Percentiles rank a stretch among this genome's conserved stretches.
Conservation (phyloP, 768 basidiomycete genomes). For the Phlebiopsis gigantea region DNA sequence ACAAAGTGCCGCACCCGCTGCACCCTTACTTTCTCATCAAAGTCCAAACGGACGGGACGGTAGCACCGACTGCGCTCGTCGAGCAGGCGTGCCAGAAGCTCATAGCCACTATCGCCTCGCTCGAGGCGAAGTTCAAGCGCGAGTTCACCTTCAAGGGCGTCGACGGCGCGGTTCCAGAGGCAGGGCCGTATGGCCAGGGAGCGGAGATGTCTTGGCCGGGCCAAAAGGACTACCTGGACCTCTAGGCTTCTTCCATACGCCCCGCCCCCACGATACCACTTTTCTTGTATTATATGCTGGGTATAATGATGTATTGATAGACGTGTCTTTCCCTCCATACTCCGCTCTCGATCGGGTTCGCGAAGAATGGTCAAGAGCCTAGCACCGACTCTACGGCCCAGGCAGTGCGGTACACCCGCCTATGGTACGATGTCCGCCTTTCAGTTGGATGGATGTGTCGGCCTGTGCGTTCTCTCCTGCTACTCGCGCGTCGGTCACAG, state of each 20-base stretch:
- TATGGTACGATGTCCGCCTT: too few species aligned
- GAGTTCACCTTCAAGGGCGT: slow-evolving; percentile 77
- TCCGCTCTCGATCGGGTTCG: too few species aligned
- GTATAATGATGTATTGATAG: neutral
- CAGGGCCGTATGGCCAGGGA: slow-evolving; percentile 25
- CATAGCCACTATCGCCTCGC: slow-evolving; percentile 52
- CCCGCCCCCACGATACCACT: neutral
- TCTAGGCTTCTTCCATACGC: slow-evolving; percentile 4
- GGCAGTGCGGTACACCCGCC: too few species aligned
- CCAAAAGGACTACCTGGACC: slow-evolving; percentile 14
- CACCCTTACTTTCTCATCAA: slow-evolving; percentile 94
- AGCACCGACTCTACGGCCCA: too few species aligned
- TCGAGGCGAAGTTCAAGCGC: slow-evolving; percentile 75
- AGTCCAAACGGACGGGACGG: slow-evolving; percentile 87
- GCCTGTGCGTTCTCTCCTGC: too few species aligned
- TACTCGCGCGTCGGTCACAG: too few species aligned
- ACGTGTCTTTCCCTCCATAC: neutral
- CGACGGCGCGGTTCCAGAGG: slow-evolving; percentile 19
- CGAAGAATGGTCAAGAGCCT: too few species aligned
- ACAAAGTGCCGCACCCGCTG: slow-evolving; percentile 96
- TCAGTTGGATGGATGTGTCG: too few species aligned
- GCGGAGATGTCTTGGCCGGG: slow-evolving; percentile 1
- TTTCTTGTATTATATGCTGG: slow-evolving; percentile 5
- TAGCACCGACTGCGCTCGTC: slow-evolving; percentile 77
- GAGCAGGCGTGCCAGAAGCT: slow-evolving; percentile 81